Conservation (phyloP, 768 basidiomycete species). For the Pleurotus ostreatus region DNA sequence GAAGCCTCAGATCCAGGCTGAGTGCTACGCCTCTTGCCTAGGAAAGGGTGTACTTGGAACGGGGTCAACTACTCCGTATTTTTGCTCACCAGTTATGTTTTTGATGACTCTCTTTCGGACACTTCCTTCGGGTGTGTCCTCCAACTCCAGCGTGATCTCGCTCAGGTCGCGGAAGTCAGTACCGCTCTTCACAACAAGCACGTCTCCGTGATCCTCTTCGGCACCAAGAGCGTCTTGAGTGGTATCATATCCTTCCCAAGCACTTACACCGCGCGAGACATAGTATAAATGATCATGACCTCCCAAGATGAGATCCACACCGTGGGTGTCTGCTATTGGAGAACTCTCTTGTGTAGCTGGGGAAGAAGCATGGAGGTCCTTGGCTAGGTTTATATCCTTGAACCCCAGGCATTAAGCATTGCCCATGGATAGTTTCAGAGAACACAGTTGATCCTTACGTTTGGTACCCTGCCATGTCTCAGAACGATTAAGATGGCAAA, state of each 20-base stretch:
- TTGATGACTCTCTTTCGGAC: constrained; percentile 63
- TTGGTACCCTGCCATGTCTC: constrained; percentile 35
- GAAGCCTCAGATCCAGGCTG: constrained; percentile 56
- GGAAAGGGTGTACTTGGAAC: background rate
- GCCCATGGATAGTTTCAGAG: background rate
- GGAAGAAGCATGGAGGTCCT: constrained; percentile 56
- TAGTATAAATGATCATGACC: constrained; percentile 90
- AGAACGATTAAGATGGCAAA: background rate
- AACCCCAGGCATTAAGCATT: background rate
- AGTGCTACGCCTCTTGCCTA: constrained; percentile 68
- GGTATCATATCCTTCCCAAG: constrained; percentile 66
- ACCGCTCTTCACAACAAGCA: constrained; percentile 80
- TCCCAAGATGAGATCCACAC: constrained; percentile 80
- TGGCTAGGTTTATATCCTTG: constrained; percentile 72
- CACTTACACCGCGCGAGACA: constrained; percentile 57
- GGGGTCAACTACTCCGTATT: too few species aligned
- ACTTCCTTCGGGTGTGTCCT: constrained; percentile 55
- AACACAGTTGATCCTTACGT: constrained; percentile 24
- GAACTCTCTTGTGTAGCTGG: constrained; percentile 43
- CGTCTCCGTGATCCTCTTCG: constrained; percentile 67
- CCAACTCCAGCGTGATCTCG: constrained; percentile 63
- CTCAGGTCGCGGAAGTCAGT: constrained; percentile 88
- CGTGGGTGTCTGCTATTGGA: constrained; percentile 53
- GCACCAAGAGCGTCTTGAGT: constrained; percentile 53
- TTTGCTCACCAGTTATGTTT: constrained; percentile 48